A percentile compares a stretch with the other conserved stretches of the same genome.
phyloP scores from a whole-genome alignment of 352 stramenopile genomes.

The Phytophthora palmivora region DNA sequence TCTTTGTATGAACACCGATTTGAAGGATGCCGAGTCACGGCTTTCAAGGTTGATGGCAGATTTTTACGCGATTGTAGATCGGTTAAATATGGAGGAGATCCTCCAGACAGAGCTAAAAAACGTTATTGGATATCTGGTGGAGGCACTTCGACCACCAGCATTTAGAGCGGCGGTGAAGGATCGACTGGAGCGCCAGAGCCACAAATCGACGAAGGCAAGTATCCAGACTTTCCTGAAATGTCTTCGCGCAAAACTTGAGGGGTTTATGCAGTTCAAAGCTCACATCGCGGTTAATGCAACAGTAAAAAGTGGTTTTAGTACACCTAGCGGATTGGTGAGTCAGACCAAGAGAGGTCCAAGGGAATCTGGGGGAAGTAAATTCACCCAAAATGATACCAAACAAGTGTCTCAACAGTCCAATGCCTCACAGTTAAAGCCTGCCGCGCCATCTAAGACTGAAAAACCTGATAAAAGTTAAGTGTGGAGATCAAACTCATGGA shows the following conservation, averaged over 20 bases:
- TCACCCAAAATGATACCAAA: too few relatives aligned
- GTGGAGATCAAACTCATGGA: slow-evolving; percentile 7
- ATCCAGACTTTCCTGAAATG: not conserved
- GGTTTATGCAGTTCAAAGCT: too few relatives aligned
- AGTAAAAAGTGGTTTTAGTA: too few relatives aligned
- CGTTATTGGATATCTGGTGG: slow-evolving; percentile 1
- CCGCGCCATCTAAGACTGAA: not conserved
- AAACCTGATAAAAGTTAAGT: slow-evolving; percentile 10
- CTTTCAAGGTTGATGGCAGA: too few relatives aligned
- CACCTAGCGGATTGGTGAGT: not conserved
- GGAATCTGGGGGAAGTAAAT: too few relatives aligned
- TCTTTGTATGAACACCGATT: too few relatives aligned
- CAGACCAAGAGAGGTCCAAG: not conserved
- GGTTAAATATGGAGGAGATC: slow-evolving; percentile 5
- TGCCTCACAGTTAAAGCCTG: too few relatives aligned
- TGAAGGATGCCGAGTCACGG: too few relatives aligned
- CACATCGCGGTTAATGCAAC: not conserved
- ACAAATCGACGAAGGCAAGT: not conserved
- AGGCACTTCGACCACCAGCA: slow-evolving; percentile 1
- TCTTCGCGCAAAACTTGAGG: not conserved
- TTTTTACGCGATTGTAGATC: not conserved
- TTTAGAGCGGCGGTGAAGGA: slow-evolving; percentile 1
- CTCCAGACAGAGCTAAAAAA: not conserved
- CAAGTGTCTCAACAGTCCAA: too few relatives aligned
- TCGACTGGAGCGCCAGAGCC: not conserved